Base-by-base conservation (phyloP, 108 stramenopile species). In the Conticribra guillardii region DNA sequence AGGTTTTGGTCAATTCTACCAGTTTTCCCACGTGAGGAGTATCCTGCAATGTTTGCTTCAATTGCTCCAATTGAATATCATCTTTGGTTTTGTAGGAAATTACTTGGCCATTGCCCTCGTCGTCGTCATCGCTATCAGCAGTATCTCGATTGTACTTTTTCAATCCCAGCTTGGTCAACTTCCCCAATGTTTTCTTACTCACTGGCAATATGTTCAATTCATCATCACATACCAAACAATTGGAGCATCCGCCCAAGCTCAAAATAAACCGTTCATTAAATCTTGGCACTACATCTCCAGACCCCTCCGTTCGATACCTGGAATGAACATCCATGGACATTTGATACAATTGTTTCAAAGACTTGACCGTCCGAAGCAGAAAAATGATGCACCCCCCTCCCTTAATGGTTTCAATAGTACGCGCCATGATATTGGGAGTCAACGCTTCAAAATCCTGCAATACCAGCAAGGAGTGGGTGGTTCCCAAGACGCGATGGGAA, bases 181-280 rank as follows among this genome's bases (percentile, higher is more conserved):
- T 53, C 31, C 59, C 53, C 63, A 91, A 61, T 5, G 86, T 82
- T 52, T 73, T 80, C 41, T 80, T 81, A 21, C 89, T 92, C 19
- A 99, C 56, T 0, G 98, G 98, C 57, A 99, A 82, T 5, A 99
- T 89, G 85, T 99, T 99, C 66, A 99, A 79, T 80, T 99, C 99
- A 61, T 99, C 99, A 73, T 99, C 99, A 59, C 97, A 90, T 3
- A 98, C 97, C 37, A 99, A 78, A 69, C 97, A 97, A 68, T 87
- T 89, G 24, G 59, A 61, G 76, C 97, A 98, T 45, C 93, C 84
- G 0, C 83, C 95, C 33, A 99, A 69, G 33, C 91, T 93, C 46
- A 99, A 76, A 67, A 99, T 95, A 68, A 99, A 99, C 33, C 99
- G 94, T 83, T 99, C 99, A 80, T 99, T 99, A 86, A 99, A 99